A percentile compares a stretch with the other conserved stretches of the same genome.
Evolutionary conservation across 176 grass and related monocot genomes (phyloP).

Genomic region (Lolium perenne): DNA sequence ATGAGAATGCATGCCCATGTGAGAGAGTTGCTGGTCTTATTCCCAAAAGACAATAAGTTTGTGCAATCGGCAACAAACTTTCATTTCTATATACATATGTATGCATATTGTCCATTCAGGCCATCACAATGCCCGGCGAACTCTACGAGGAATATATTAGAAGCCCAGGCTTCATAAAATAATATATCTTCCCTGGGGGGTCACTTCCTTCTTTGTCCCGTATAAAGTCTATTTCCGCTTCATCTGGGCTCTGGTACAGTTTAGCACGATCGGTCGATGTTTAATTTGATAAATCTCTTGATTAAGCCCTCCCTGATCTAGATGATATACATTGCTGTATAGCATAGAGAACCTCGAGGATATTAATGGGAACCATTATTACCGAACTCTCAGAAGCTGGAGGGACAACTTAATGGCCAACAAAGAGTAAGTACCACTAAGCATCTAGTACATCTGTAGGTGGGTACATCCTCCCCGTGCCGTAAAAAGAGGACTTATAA

Average conservation of each 20-base stretch:
- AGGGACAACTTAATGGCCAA: slow-evolving; percentile 52
- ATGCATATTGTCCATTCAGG: slow-evolving; percentile 48
- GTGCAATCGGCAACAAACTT: background rate
- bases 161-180: slow-evolving; percentile 70
- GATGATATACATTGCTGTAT: background rate
- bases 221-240: slow-evolving; percentile 52
- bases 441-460: too few species aligned
- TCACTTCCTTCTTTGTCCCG: slow-evolving; percentile 63
- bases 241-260: slow-evolving; percentile 55
- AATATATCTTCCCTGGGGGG: slow-evolving; percentile 75
- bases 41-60: background rate
- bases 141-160: slow-evolving; percentile 66
- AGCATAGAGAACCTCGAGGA: slow-evolving; percentile 65
- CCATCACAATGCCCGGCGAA: slow-evolving; percentile 60
- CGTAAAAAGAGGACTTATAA: too few species aligned
- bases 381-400: slow-evolving; percentile 55
- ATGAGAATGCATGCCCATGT: background rate
- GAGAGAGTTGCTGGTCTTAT: background rate
- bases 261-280: background rate
- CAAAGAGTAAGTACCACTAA: slow-evolving; percentile 45
- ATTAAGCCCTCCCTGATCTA: background rate
- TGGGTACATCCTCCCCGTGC: too few species aligned
- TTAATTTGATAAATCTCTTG: background rate
- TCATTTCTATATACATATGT: background rate
- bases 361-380: slow-evolving; percentile 57